Percentiles rank a stretch among this genome's conserved stretches.
Evolutionary conservation across 768 basidiomycete genomes (phyloP).

Genomic region (Tricholoma flavovirens): DNA sequence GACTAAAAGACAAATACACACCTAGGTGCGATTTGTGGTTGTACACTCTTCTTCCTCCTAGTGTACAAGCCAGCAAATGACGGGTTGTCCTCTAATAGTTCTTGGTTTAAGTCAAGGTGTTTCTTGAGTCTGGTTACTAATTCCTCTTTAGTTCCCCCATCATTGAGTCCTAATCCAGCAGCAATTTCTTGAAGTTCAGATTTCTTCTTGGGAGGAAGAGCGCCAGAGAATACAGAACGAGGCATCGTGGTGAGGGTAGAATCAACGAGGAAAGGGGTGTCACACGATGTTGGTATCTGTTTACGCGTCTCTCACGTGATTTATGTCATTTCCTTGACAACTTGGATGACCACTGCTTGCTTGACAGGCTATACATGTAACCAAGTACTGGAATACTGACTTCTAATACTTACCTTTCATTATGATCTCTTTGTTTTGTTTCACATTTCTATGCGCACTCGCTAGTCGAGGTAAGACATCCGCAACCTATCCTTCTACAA

Average conservation of each 20-base stretch:
- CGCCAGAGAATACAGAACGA: conserved; percentile 40
- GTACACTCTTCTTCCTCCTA: conserved; percentile 38
- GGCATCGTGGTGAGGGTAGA: conserved; percentile 34
- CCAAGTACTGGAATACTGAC: too few relatives aligned
- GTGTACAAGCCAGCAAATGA: conserved; percentile 49
- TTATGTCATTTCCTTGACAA: too few relatives aligned
- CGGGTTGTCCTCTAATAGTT: conserved; percentile 50
- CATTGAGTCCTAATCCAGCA: conserved; percentile 42
- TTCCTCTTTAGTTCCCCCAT: conserved; percentile 59
- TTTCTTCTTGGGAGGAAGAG: conserved; percentile 63
- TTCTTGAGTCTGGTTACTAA: conserved; percentile 55
- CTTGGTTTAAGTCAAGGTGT: conserved; percentile 52
- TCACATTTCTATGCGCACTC: too few relatives aligned
- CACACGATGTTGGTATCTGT: conserved; percentile 10
- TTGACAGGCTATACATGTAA: too few relatives aligned
- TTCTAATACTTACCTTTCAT: too few relatives aligned
- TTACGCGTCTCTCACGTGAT: conserved; percentile 30
- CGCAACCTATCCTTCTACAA: too few relatives aligned
- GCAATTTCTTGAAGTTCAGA: conserved; percentile 61
- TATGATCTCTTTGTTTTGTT: too few relatives aligned
- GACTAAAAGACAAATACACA: neutral
- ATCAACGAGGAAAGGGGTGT: conserved; percentile 25
- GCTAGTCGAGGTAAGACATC: too few relatives aligned
- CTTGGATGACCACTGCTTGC: too few relatives aligned
- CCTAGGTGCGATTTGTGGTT: conserved; percentile 24